These are phyloP conservation scores for Candida coquimbonensis DNA, from an alignment of 805 yeast genomes.

Conservation along the genomic window DNA sequence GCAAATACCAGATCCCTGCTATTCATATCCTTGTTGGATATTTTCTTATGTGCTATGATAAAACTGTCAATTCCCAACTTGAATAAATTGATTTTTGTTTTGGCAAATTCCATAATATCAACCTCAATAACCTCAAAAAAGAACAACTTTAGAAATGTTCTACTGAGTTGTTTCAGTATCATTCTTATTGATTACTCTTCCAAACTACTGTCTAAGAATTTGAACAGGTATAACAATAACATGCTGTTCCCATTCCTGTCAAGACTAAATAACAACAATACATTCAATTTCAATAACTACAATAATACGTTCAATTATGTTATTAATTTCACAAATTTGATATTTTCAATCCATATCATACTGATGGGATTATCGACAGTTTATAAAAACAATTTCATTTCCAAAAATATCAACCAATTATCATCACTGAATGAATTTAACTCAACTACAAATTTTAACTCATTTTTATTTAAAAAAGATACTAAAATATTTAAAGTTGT, in stretches of 20 bases:
- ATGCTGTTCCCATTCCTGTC: constrained; percentile 18
- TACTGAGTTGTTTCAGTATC: constrained; percentile 6
- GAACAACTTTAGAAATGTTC: constrained; percentile 7
- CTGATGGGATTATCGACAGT: constrained; percentile 19
- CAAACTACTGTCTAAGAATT: constrained; percentile 1
- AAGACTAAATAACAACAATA: constrained; percentile 3
- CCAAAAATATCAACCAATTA: constrained; percentile 21
- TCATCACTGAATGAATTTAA: constrained; percentile 6
- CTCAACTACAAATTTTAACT: constrained; percentile 4
- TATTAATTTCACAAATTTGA: constrained; percentile 13
- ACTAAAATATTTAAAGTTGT: constrained; percentile 7
- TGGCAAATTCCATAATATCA: constrained; percentile 20
- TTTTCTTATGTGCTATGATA: constrained; percentile 11
- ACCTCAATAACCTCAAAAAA: constrained; percentile 16
- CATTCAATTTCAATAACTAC: constrained; percentile 1
- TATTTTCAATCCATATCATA: constrained; percentile 19
- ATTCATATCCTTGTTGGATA: constrained; percentile 15
- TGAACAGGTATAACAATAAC: constrained; percentile 3
- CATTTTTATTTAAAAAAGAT: constrained; percentile 8
- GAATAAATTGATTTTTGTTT: constrained; percentile 15
- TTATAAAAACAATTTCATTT: constrained; percentile 19
- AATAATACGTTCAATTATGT: constrained; percentile 1
- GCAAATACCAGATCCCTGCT: constrained; percentile 9
- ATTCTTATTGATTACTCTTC: constrained; percentile 11
- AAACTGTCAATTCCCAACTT: constrained; percentile 18